Evolutionary conservation across 495 filamentous ascomycete species (phyloP).

Genomic region (Penicilliopsis zonata): DNA sequence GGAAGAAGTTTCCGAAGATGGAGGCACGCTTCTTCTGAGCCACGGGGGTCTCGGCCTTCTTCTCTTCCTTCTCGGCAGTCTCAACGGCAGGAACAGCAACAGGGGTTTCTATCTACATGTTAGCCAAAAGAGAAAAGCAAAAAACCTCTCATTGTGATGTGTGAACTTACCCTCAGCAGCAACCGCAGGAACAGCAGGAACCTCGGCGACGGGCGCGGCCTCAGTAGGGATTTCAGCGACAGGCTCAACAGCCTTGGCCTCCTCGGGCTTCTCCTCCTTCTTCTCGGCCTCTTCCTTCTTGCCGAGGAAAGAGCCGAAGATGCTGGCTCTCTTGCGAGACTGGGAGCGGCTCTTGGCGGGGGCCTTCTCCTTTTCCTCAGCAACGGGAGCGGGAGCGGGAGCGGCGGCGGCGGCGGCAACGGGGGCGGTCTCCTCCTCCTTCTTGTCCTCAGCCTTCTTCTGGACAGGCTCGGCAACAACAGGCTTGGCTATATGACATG

Average conservation of each 20-base stretch:
- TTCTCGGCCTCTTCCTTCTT: slow-evolving; percentile 65
- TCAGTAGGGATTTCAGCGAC: slow-evolving; percentile 15
- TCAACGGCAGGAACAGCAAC: slow-evolving; percentile 11
- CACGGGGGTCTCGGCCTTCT: slow-evolving; percentile 14
- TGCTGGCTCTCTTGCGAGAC: slow-evolving; percentile 74
- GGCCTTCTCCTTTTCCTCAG: slow-evolving; percentile 31
- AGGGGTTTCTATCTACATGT: slow-evolving; percentile 3
- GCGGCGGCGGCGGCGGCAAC: slow-evolving; percentile 26
- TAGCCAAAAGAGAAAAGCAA: too few relatives aligned
- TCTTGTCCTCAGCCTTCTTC: slow-evolving; percentile 15
- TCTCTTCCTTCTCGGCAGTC: slow-evolving; percentile 13
- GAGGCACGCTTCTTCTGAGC: slow-evolving; percentile 38
- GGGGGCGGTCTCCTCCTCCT: slow-evolving; percentile 36
- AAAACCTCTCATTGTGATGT: too few relatives aligned
- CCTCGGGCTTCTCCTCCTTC: slow-evolving; percentile 36
- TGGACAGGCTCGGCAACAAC: slow-evolving; percentile 26
- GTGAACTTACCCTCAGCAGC: slow-evolving; percentile 9
- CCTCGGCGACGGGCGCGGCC: slow-evolving; percentile 10
- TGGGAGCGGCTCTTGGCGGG: slow-evolving; percentile 58
- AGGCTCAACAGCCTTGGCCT: slow-evolving; percentile 10
- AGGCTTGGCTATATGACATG: slow-evolving; percentile 36
- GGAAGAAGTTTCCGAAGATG: slow-evolving; percentile 42
- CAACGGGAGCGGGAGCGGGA: slow-evolving; percentile 24
- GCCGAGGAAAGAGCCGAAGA: slow-evolving; percentile 64
- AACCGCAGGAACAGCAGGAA: slow-evolving; percentile 13